These are phyloP conservation scores for Fusarium liriodendri DNA, from an alignment of 2,329 filamentous ascomycete genomes.

Conservation along the genomic window DNA sequence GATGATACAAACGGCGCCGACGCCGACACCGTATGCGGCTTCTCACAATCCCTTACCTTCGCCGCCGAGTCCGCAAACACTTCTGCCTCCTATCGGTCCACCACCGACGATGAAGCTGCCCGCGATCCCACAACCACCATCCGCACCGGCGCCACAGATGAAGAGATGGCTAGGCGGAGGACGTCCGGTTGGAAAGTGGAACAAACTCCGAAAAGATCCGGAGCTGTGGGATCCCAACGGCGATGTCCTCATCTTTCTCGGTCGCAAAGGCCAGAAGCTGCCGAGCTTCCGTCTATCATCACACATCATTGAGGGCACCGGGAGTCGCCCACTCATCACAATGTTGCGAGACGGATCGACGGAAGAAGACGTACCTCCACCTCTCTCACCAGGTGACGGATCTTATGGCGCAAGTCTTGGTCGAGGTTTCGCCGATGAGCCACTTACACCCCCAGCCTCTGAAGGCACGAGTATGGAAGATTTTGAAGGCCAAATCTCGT, in stretches of 20 bases:
- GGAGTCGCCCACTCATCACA: constrained; percentile 64
- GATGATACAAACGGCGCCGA: constrained; percentile 19
- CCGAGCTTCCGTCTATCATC: constrained; percentile 68
- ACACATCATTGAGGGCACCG: constrained; percentile 67
- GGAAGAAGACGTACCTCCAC: constrained; percentile 53
- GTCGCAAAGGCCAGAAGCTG: constrained; percentile 58
- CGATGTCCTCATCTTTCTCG: constrained; percentile 68
- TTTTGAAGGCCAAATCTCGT: constrained; percentile 66
- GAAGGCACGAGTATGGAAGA: constrained; percentile 51
- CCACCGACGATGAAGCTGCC: constrained; percentile 59
- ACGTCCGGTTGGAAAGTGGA: constrained; percentile 63
- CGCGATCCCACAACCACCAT: constrained; percentile 49
- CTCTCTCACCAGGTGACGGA: constrained; percentile 55
- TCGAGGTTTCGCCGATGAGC: constrained; percentile 16
- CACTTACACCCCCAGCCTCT: constrained; percentile 52
- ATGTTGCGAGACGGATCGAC: constrained; percentile 65
- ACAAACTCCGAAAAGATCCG: constrained; percentile 68
- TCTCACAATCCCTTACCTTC: constrained; percentile 31
- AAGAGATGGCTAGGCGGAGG: constrained; percentile 66
- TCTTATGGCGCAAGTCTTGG: constrained; percentile 51
- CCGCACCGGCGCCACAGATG: constrained; percentile 50
- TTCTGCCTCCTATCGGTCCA: constrained; percentile 44
- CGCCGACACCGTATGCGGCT: constrained; percentile 27
- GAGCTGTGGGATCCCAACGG: constrained; percentile 72
- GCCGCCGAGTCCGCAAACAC: constrained; percentile 33